A percentile compares a stretch with the other conserved stretches of the same genome.
Evolutionary conservation across 2,329 filamentous ascomycete species (phyloP).

Genomic region (Pyrenophora teres): DNA sequence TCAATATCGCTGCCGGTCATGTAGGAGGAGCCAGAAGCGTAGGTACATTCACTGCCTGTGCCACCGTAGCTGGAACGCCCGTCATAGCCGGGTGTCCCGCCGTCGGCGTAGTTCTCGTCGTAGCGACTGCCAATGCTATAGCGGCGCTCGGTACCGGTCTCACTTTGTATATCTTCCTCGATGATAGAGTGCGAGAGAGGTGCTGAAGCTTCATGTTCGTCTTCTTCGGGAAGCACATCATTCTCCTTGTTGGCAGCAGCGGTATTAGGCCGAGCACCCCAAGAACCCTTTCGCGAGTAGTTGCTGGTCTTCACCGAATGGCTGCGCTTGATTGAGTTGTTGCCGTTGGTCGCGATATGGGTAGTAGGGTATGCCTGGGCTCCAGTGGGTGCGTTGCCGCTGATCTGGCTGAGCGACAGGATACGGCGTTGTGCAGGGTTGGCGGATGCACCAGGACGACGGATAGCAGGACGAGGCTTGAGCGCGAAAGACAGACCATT

Average conservation of each 20-base stretch:
- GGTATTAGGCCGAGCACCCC: conserved; percentile 40
- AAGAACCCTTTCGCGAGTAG: conserved; percentile 44
- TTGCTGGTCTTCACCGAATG: conserved; percentile 48
- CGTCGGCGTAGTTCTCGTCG: conserved; percentile 41
- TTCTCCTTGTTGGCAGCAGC: conserved; percentile 54
- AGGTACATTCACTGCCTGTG: conserved; percentile 51
- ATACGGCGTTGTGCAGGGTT: conserved; percentile 68
- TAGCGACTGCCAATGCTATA: conserved; percentile 45
- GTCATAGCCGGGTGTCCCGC: conserved; percentile 43
- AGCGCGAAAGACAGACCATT: conserved; percentile 53
- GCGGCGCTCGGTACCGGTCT: conserved; percentile 49
- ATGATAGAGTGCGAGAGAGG: conserved; percentile 29
- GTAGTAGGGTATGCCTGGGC: conserved; percentile 45
- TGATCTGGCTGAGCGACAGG: conserved; percentile 88
- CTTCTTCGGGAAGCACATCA: conserved; percentile 51
- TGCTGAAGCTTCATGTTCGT: conserved; percentile 40
- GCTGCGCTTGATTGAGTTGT: conserved; percentile 59
- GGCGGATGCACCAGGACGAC: conserved; percentile 46
- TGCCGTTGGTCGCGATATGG: conserved; percentile 40
- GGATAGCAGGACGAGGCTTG: conserved; percentile 53
- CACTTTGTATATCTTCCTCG: conserved; percentile 41
- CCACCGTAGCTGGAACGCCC: conserved; percentile 50
- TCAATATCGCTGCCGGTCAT: conserved; percentile 54
- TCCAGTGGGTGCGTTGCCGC: conserved; percentile 67
- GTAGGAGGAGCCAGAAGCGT: conserved; percentile 54